phyloP scores from a whole-genome alignment of 2,329 filamentous ascomycete genomes.

The Penicillium sp. region DNA sequence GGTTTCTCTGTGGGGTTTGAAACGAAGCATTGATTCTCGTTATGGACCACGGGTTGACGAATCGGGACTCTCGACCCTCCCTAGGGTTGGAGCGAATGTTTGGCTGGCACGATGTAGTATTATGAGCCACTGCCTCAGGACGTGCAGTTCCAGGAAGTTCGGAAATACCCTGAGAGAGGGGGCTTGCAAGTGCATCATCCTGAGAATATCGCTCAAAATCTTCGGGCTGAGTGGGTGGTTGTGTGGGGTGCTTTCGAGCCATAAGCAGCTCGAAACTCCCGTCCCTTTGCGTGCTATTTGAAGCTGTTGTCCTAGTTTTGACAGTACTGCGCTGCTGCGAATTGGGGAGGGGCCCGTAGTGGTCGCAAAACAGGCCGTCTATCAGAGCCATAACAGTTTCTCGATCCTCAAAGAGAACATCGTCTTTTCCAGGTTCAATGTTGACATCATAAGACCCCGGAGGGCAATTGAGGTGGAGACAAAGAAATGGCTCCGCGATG shows the following conservation, averaged over 20 bases:
- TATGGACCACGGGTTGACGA: constrained; percentile 18
- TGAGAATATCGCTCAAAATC: no score
- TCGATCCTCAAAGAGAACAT: constrained; percentile 57
- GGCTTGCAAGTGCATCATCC: no score
- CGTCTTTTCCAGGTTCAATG: constrained; percentile 62
- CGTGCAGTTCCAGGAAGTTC: no score
- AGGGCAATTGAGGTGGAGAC: constrained; percentile 54
- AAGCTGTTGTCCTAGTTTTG: background rate
- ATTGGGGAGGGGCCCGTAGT: constrained; percentile 34
- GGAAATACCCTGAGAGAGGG: no score
- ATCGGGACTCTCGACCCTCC: constrained; percentile 1
- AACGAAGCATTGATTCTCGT: constrained; percentile 15
- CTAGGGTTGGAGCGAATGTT: no score
- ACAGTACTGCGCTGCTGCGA: background rate
- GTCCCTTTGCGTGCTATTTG: background rate
- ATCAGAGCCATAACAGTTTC: constrained; percentile 44
- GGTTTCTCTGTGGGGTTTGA: constrained; percentile 8
- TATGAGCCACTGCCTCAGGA: no score
- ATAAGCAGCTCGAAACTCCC: constrained; percentile 15
- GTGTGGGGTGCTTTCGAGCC: constrained; percentile 9
- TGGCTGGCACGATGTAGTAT: no score
- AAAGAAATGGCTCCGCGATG: constrained; percentile 55
- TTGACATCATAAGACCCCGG: constrained; percentile 59
- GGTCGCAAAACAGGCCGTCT: constrained; percentile 44
- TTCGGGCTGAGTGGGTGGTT: no score